Base-by-base conservation (phyloP, 1,139 yeast species). In the Yamadazyma blattariae region DNA sequence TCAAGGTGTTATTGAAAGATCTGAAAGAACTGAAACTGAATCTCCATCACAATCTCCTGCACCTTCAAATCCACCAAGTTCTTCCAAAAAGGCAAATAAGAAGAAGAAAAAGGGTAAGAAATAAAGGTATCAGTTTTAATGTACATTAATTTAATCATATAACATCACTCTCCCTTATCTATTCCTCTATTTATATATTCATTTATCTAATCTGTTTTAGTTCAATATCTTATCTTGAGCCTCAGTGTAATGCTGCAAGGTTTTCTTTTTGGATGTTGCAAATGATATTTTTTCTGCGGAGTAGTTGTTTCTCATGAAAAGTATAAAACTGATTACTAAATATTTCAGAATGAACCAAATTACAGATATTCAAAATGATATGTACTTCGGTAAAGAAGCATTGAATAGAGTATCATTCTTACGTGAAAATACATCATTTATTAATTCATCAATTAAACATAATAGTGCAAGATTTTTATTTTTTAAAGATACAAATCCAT, bases 401-500 rank as follows among this genome's bases (percentile, higher is more conserved):
- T 64, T 90, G 36, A 89, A 90, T 59, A 64, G 97, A 43, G 81
- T 89, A 8, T 80, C 94, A 10, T 90, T 88, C 52, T 65, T 89
- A 31, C 67, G 97, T 36, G 81, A 78, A 22, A 84, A 88, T 52
- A 39, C 61, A 17, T 74, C 66, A 22, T 89, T 87, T 51, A 70
- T 89, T 17, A 48, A 64, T 30, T 52, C 59, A 24, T 79, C 89
- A 1, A 53, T 81, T 28, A 56, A 49, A 11, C 80, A 76, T 46
- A 64, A 74, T 2, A 58, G 71, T 5, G 66, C 92, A 2, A 64
- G 77, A 37, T 79, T 86, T 42, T 53, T 87, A 7, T 76, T 84
- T 32, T 76, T 54, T 48, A 54, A 51, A 17, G 44, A 54, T 19
- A 61, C 61, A 37, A 56, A 59, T 39, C 78, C 73, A 25, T 57